Conservation (phyloP, 176 grass and related monocot species). For the Cenchrus purpureus region DNA sequence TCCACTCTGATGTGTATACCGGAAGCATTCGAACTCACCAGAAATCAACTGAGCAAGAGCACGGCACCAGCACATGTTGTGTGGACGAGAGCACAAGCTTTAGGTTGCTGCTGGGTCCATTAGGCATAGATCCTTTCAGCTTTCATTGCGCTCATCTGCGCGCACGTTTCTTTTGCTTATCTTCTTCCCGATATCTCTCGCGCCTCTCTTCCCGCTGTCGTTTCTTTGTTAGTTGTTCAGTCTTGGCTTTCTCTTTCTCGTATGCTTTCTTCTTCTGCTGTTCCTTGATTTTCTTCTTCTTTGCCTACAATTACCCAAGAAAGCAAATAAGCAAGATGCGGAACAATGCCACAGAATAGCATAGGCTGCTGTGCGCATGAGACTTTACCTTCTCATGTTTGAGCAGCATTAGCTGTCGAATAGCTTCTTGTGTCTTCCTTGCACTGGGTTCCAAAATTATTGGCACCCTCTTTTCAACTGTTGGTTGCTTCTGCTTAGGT, state of each 20-base stretch:
- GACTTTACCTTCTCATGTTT: constrained; percentile 78
- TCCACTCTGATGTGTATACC: neutral
- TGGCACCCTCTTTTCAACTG: constrained; percentile 53
- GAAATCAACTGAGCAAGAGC: neutral
- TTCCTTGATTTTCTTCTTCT: constrained; percentile 68
- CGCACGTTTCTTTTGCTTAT: constrained; percentile 74
- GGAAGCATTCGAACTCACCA: neutral
- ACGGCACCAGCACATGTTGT: too few relatives aligned
- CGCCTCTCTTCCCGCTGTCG: constrained; percentile 78
- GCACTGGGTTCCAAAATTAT: constrained; percentile 73
- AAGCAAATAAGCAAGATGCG: neutral
- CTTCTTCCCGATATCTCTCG: constrained; percentile 81
- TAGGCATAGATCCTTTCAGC: neutral
- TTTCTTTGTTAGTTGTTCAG: constrained; percentile 72
- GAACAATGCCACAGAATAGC: neutral
- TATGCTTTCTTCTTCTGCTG: constrained; percentile 77
- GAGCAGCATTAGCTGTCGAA: constrained; percentile 67
- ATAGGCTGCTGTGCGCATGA: neutral
- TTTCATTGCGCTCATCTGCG: constrained; percentile 43
- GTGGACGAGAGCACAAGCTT: neutral
- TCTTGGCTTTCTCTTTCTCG: constrained; percentile 79
- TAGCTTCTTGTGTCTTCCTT: constrained; percentile 52
- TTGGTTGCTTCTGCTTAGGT: constrained; percentile 44
- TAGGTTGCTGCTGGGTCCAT: neutral
- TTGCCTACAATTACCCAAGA: constrained; percentile 54